These are phyloP conservation scores for Cnidoscolus chayamansa DNA, from an alignment of 441 rosid genomes.

Conservation along the genomic window DNA sequence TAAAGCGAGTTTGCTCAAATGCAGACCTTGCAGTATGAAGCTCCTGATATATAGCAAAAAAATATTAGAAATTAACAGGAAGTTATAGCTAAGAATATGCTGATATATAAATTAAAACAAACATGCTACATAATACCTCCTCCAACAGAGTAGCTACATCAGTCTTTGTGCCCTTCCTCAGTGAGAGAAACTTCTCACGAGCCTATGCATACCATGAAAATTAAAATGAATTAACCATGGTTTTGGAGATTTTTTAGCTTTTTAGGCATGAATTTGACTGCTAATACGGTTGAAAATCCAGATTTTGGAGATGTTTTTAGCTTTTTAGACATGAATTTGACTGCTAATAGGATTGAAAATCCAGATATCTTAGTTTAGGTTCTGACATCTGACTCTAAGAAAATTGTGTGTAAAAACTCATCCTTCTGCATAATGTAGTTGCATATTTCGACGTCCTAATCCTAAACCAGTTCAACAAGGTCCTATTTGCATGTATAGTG, in stretches of 20 bases:
- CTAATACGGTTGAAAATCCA: too few relatives aligned
- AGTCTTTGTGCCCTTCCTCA: slow-evolving; percentile 89
- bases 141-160: slow-evolving; percentile 74
- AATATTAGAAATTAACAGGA: slow-evolving; percentile 18
- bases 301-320: neutral
- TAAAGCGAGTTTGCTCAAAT: slow-evolving; percentile 97
- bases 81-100: slow-evolving; percentile 12
- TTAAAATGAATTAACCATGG: slow-evolving; percentile 2
- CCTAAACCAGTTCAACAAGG: slow-evolving; percentile 5
- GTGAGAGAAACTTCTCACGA: slow-evolving; percentile 93
- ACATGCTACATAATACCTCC: slow-evolving; percentile 54
- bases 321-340: slow-evolving; percentile 7
- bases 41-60: slow-evolving; percentile 52
- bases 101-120: slow-evolving; percentile 3
- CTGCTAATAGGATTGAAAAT: neutral
- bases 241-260: neutral
- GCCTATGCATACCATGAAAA: slow-evolving; percentile 43
- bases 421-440: neutral
- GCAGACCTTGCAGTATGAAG: slow-evolving; percentile 84
- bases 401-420: neutral
- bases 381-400: neutral
- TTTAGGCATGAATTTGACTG: slow-evolving; percentile 3
- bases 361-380: neutral
- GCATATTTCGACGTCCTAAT: neutral
- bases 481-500: neutral